Evolutionary conservation across 495 filamentous ascomycete genomes (phyloP), one percentile per base, ranked within the genome.

Genomic region (Pyronema omphalodes): DNA sequence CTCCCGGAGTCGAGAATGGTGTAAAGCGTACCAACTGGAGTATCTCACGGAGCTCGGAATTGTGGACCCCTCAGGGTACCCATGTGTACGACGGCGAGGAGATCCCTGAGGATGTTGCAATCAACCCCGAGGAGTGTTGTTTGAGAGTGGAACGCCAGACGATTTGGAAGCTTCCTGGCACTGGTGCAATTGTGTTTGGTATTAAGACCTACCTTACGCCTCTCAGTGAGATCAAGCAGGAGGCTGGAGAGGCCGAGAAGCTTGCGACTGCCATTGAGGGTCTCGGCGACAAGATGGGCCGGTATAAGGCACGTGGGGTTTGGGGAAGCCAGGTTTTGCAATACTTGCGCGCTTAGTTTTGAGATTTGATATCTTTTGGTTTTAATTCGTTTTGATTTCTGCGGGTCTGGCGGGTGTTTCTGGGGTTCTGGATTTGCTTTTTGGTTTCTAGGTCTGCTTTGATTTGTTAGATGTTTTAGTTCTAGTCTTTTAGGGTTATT

Each of bases 151-250:
- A 94, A 66, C 69, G 83, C 9, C 87, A 93, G 66, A 83, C 81
- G 0, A 65, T 93, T 44, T 83, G 83, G 67, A 76, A 87, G 6
- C 66, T 91, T 23, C 82, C 84, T 0, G 59, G 67, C 53, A 80
- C 77, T 0, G 68, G 71, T 23, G 84, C 83, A 0, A 58, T 89
- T 7, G 69, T 89, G 0, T 89, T 93, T 65, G 76, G 71, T 34
- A 82, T 91, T 66, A 85, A 89, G 67, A 91, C 83, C 8, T 91
- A 88, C 67, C 63, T 80, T 37, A 88, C 86, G 62, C 74, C 79
- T 3, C 58, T 94, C 1, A 58, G 60, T 12, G 71, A 82, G 14
- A 73, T 94, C 55, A 85, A 80, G 66, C 9, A 11, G 11, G 75
- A 70, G 6, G 84, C 88, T 58, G 83, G 82, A 0, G 62, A 74